phyloP scores from a whole-genome alignment of 2,329 filamentous ascomycete species.

The Cytospora piceicola region DNA sequence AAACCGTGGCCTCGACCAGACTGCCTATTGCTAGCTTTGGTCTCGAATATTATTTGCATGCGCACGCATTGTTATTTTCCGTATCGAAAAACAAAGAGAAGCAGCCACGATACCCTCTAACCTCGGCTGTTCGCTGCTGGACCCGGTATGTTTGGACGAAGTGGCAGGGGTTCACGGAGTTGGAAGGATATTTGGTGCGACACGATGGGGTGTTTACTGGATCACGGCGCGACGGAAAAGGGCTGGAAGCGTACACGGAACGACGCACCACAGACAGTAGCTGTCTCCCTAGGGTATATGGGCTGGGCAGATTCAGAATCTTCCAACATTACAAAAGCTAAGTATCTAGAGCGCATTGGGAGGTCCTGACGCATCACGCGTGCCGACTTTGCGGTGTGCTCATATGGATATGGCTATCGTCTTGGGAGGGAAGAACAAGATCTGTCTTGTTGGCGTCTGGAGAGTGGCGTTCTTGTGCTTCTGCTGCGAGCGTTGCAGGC shows the following conservation, averaged over 20 bases:
- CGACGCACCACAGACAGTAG: background rate
- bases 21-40: slow-evolving; percentile 6
- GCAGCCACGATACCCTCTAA: slow-evolving; percentile 12
- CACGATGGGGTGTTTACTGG: background rate
- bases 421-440: background rate
- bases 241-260: background rate
- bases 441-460: slow-evolving; percentile 11
- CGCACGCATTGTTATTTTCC: slow-evolving; percentile 17
- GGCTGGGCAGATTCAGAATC: background rate
- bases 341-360: slow-evolving; percentile 10
- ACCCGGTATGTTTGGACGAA: slow-evolving; percentile 4
- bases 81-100: background rate
- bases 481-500: slow-evolving; percentile 9
- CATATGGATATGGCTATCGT: slow-evolving; percentile 3
- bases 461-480: slow-evolving; percentile 3
- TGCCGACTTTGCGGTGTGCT: background rate
- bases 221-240: background rate
- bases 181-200: background rate
- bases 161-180: slow-evolving; percentile 11
- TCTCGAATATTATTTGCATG: background rate
- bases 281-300: background rate
- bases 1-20: background rate
- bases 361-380: background rate
- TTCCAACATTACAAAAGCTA: slow-evolving; percentile 18
- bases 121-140: slow-evolving; percentile 12